phyloP scores from a whole-genome alignment of 2,329 filamentous ascomycete genomes.

The Cyclaneusma minus region DNA sequence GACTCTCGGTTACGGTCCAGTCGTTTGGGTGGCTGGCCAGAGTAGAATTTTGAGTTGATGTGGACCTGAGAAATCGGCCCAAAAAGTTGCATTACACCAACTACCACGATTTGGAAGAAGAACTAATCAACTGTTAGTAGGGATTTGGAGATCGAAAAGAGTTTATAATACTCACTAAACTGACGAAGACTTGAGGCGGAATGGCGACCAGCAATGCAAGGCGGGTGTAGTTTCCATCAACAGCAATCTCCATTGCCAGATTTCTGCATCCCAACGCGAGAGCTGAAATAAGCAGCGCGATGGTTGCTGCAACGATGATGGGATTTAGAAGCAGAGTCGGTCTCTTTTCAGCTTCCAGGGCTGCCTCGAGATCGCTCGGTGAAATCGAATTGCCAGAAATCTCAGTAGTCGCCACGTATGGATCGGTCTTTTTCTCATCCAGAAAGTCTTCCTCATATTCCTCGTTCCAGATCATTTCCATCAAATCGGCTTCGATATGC shows the following conservation, averaged over 20 bases:
- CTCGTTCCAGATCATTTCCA: constrained; percentile 41
- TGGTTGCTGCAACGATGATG: constrained; percentile 32
- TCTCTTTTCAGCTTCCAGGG: constrained; percentile 26
- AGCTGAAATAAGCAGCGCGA: constrained; percentile 34
- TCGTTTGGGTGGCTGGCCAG: constrained; percentile 21
- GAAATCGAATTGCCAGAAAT: constrained; percentile 11
- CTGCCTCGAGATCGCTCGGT: constrained; percentile 20
- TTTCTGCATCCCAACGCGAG: constrained; percentile 40
- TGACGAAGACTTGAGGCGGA: constrained; percentile 42
- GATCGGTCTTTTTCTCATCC: constrained; percentile 25
- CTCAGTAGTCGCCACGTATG: constrained; percentile 23
- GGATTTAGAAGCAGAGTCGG: constrained; percentile 38
- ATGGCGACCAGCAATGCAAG: constrained; percentile 34
- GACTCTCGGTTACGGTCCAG: constrained; percentile 22
- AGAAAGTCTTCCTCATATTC: constrained; percentile 23
- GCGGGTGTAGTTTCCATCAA: constrained; percentile 37
- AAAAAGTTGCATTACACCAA: constrained; percentile 31
- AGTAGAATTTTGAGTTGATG: constrained; percentile 30
- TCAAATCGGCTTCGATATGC: constrained; percentile 34
- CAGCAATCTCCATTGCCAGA: constrained; percentile 35
- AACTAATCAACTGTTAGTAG: constrained; percentile 18
- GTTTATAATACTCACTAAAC: constrained; percentile 22
- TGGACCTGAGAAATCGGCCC: constrained; percentile 30
- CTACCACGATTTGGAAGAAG: constrained; percentile 34
- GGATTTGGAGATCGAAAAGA: background rate